A percentile compares a stretch with the other conserved stretches of the same genome.
These are phyloP conservation scores for Aspergillus glaucus DNA, from an alignment of 2,329 filamentous ascomycete species.

Conservation along the genomic window DNA sequence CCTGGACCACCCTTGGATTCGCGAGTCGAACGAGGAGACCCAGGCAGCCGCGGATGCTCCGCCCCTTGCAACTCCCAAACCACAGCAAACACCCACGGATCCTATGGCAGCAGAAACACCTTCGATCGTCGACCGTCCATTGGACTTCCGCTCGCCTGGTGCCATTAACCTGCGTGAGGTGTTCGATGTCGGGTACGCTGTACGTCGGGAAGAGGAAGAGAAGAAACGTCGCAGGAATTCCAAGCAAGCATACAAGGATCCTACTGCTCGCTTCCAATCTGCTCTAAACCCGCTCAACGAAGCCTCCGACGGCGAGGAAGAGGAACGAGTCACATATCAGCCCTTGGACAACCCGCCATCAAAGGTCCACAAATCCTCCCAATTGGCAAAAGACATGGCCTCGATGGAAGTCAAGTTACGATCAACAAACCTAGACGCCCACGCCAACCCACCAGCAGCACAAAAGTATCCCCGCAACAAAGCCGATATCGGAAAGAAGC, in stretches of 20 bases:
- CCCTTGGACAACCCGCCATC: conserved; percentile 45
- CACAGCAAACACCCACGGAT: conserved; percentile 56
- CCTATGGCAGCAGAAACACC: conserved; percentile 38
- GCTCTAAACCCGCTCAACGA: conserved; percentile 61
- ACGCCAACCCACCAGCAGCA: conserved; percentile 49
- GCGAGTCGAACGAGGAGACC: conserved; percentile 61
- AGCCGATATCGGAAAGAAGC: conserved; percentile 85
- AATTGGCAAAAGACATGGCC: conserved; percentile 55
- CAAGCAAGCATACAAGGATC: conserved; percentile 58
- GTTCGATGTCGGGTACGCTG: conserved; percentile 96
- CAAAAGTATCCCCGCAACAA: conserved; percentile 32
- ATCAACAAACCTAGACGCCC: conserved; percentile 65
- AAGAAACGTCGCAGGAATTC: conserved; percentile 84
- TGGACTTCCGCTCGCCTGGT: conserved; percentile 92
- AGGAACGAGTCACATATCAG: conserved; percentile 48
- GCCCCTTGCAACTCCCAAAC: conserved; percentile 60
- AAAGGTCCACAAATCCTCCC: conserved; percentile 60
- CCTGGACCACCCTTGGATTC: conserved; percentile 90
- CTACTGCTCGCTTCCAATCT: conserved; percentile 53
- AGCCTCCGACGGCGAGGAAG: conserved; percentile 57
- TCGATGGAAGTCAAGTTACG: conserved; percentile 82
- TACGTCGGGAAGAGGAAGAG: conserved; percentile 94
- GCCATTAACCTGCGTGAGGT: conserved; percentile 94
- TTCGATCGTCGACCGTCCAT: conserved; percentile 55
- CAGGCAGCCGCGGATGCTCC: conserved; percentile 63